These are phyloP conservation scores for Boletus sp. DNA, from an alignment of 768 basidiomycete species.

Conservation along the genomic window DNA sequence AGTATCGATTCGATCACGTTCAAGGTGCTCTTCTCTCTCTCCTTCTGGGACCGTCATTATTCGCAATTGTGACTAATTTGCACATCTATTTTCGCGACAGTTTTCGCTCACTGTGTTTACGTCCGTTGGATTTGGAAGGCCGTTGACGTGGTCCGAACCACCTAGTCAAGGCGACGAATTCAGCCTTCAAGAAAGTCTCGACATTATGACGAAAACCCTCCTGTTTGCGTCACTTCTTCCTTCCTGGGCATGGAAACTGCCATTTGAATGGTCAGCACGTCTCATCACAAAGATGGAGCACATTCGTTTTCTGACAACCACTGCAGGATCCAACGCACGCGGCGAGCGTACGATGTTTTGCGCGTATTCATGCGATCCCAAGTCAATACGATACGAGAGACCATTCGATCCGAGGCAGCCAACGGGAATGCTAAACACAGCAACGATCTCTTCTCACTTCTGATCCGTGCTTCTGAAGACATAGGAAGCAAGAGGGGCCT, in stretches of 20 bases:
- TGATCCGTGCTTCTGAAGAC: constrained; percentile 17
- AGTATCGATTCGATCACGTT: constrained; percentile 7
- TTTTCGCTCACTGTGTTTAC: constrained; percentile 18
- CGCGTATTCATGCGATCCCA: constrained; percentile 17
- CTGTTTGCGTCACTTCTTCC: constrained; percentile 5
- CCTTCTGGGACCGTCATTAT: too few species aligned
- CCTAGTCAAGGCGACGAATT: constrained; percentile 5
- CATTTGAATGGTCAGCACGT: constrained; percentile 11
- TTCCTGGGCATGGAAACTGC: constrained; percentile 20
- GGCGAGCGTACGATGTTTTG: constrained; percentile 18
- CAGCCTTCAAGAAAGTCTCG: constrained; percentile 9
- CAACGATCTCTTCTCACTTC: constrained; percentile 15
- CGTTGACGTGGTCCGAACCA: constrained; percentile 11
- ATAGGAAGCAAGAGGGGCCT: constrained; percentile 13
- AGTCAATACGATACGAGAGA: constrained; percentile 1
- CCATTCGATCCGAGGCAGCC: not conserved
- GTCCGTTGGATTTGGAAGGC: constrained; percentile 18
- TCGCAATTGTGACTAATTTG: not conserved
- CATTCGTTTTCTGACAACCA: not conserved
- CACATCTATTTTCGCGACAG: not conserved
- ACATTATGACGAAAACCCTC: constrained; percentile 1
- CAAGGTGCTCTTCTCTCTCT: not conserved
- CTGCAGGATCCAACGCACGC: constrained; percentile 15
- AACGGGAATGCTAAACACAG: not conserved
- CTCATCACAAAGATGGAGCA: not conserved